phyloP scores from a whole-genome alignment of 1,284 basidiomycete species.

The Macrocystidia cucumis region DNA sequence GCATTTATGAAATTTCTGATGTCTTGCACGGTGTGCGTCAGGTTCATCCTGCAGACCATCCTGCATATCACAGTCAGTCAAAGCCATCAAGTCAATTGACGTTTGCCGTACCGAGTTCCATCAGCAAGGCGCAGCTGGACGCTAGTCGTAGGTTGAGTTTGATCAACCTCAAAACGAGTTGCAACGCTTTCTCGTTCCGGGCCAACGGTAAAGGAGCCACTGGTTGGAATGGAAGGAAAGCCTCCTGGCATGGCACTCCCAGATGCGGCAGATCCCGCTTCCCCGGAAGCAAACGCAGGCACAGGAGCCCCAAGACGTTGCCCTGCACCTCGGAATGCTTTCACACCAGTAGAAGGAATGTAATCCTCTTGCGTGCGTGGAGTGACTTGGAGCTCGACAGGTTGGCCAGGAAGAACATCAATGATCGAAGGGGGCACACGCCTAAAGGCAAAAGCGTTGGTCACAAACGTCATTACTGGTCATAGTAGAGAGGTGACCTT shows the following conservation, averaged over 20 bases:
- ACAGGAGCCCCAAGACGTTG: slow-evolving; percentile 72
- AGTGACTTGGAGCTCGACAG: slow-evolving; percentile 79
- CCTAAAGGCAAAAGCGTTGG: slow-evolving; percentile 25
- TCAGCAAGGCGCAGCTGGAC: slow-evolving; percentile 90
- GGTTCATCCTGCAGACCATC: slow-evolving; percentile 85
- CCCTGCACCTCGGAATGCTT: slow-evolving; percentile 72
- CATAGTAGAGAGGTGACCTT: slow-evolving; percentile 21
- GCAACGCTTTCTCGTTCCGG: slow-evolving; percentile 32
- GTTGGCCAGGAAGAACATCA: slow-evolving; percentile 75
- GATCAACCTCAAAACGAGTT: slow-evolving; percentile 77
- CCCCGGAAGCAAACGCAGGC: slow-evolving; percentile 17
- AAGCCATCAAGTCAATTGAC: too few relatives aligned
- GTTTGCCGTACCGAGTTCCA: slow-evolving; percentile 68
- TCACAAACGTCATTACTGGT: neutral
- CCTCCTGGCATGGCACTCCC: slow-evolving; percentile 45
- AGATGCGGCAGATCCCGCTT: slow-evolving; percentile 7
- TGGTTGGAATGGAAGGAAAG: slow-evolving; percentile 28
- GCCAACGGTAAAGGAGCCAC: slow-evolving; percentile 13
- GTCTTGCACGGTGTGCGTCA: slow-evolving; percentile 86
- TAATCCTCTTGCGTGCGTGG: slow-evolving; percentile 77
- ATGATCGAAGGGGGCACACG: slow-evolving; percentile 76
- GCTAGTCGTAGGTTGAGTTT: slow-evolving; percentile 75
- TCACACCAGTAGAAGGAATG: slow-evolving; percentile 35
- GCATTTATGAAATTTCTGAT: slow-evolving; percentile 85
- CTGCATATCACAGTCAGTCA: slow-evolving; percentile 28